Evolutionary conservation across 2,329 filamentous ascomycete species (phyloP), one percentile per base, ranked within the genome.

Genomic region (Ceratocystis lukuohia): DNA sequence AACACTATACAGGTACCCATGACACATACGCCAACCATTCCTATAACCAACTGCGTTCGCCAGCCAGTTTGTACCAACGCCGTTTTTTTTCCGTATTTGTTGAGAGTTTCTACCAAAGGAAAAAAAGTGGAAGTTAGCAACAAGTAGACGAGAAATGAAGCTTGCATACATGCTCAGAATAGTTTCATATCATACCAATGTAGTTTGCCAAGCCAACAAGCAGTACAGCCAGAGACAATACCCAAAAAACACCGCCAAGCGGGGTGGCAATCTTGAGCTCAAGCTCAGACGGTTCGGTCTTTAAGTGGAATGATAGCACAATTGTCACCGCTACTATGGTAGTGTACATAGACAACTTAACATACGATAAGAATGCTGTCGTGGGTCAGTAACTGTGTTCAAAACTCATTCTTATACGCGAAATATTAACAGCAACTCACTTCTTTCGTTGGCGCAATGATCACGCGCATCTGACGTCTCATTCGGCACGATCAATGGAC

Each of bases 41-140:
- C 82, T 71, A 89, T 82, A 28, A 87, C 77, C 53, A 87, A 75
- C 74, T 97, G 92, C 46, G 94, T 97, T 76, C 91, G 93, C 88
- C 89, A 94, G 0, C 94, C 94, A 37, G 86, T 88, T 77, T 99
- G 94, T 48, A 99, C 94, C 69, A 97, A 82, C 0, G 94, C 94
- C 30, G 82, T 81, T 70, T 86, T 84, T 48, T 83, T 80, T 71
- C 88, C 88, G 74, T 96, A 99, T 73, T 89, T 87, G 71, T 88
- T 88, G 28, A 97, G 77, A 0, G 85, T 87, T 71, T 85, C 82
- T 84, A 37, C 5, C 17, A 44, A 30, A 37, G 17, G 28, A 69
- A 69, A 50, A 50, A 62, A 65, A 17, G 25, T 28, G n/a, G 41
- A 10, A 3, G 44, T 30, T 56, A 57, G 30, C 30, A 7, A n/a